Conservation (phyloP, 495 filamentous ascomycete genomes). For the Margaritispora aquatica region DNA sequence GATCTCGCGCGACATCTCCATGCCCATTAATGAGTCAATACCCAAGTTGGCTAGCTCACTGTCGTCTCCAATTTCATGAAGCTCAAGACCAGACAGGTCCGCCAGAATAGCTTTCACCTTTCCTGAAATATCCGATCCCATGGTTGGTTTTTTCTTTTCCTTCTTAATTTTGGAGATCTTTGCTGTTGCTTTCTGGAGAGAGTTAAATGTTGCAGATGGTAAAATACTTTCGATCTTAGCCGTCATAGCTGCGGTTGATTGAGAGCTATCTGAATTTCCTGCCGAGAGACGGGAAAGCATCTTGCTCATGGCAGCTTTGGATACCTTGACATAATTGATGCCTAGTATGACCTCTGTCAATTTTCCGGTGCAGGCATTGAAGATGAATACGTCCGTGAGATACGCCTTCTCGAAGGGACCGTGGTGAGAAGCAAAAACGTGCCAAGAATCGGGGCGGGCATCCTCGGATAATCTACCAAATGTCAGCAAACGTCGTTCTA, state of each 20-base stretch:
- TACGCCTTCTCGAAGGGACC: slow-evolving; percentile 28
- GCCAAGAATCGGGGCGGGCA: slow-evolving; percentile 30
- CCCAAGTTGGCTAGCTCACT: slow-evolving; percentile 40
- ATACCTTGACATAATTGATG: slow-evolving; percentile 37
- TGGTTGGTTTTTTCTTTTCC: slow-evolving; percentile 5
- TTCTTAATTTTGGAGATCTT: slow-evolving; percentile 9
- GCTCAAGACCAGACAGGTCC: slow-evolving; percentile 38
- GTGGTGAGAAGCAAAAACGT: slow-evolving; percentile 39
- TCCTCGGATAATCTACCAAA: no score
- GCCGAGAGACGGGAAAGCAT: slow-evolving; percentile 21
- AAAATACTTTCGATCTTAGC: no score
- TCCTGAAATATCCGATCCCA: slow-evolving; percentile 21
- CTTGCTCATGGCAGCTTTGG: slow-evolving; percentile 38
- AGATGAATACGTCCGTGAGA: slow-evolving; percentile 46
- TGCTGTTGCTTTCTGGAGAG: no score
- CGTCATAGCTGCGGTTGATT: no score
- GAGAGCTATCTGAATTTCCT: slow-evolving; percentile 8
- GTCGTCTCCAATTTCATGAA: slow-evolving; percentile 33
- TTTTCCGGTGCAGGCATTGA: slow-evolving; percentile 33
- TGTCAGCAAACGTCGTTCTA: no score
- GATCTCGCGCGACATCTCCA: slow-evolving; percentile 48
- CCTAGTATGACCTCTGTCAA: slow-evolving; percentile 46
- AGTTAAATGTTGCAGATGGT: no score
- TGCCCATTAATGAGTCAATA: slow-evolving; percentile 49
- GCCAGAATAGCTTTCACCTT: slow-evolving; percentile 27